These are phyloP conservation scores for Termitomyces sp. DNA, from an alignment of 768 basidiomycete genomes.

Conservation along the genomic window DNA sequence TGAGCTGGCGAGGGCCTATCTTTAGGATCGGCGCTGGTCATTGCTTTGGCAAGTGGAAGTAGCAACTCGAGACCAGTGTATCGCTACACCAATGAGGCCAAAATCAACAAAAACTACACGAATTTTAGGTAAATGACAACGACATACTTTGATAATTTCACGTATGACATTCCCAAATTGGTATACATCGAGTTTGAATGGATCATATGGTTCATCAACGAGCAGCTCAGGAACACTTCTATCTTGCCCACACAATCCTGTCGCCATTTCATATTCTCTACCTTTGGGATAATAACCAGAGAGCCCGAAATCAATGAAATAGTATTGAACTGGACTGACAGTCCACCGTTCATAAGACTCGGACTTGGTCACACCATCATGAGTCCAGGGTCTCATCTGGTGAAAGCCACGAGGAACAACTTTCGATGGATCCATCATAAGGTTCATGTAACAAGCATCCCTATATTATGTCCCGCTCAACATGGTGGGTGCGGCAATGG, in stretches of 20 bases:
- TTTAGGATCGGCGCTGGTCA: background rate
- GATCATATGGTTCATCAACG: constrained; percentile 17
- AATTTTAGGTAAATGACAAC: background rate
- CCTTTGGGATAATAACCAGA: constrained; percentile 8
- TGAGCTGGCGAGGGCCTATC: background rate
- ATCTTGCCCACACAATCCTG: constrained; percentile 15
- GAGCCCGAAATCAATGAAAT: constrained; percentile 22
- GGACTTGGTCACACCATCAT: background rate
- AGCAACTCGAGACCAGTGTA: background rate
- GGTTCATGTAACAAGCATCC: constrained; percentile 15
- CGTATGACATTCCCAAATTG: constrained; percentile 17
- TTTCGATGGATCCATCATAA: constrained; percentile 12
- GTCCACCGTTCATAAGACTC: constrained; percentile 12
- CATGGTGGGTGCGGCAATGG: no score
- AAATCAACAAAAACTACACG: background rate
- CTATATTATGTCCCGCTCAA: constrained; percentile 2
- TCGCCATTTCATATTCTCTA: background rate
- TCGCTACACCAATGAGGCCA: background rate
- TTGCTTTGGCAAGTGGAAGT: background rate
- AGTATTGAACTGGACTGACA: constrained; percentile 19
- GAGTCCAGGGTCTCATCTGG: background rate
- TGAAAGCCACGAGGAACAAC: constrained; percentile 11
- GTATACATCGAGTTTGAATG: constrained; percentile 24
- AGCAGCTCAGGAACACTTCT: constrained; percentile 19
- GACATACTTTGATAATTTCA: background rate